Conservation (phyloP, 768 basidiomycete species). For the Mycena sanguinolenta region DNA sequence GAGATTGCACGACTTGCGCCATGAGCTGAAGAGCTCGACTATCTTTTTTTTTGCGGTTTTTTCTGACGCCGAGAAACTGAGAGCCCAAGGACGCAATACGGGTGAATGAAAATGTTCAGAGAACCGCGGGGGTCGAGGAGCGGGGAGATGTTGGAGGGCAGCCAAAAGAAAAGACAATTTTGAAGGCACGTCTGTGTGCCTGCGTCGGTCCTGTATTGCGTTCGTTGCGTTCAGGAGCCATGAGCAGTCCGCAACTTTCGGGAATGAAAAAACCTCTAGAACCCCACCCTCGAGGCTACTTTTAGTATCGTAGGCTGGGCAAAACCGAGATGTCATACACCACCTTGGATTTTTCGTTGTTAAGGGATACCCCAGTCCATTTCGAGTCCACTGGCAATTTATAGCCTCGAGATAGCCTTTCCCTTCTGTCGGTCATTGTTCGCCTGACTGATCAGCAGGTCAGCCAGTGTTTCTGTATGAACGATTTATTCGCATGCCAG, state of each 20-base stretch:
- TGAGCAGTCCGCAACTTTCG: slow-evolving; percentile 4
- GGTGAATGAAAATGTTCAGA: not conserved
- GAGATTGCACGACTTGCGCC: not conserved
- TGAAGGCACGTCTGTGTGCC: not conserved
- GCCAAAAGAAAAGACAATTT: not conserved
- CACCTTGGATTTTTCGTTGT: not conserved
- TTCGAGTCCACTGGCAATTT: not conserved
- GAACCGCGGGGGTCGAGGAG: too few species aligned
- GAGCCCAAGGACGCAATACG: too few species aligned
- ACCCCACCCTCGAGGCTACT: slow-evolving; percentile 4
- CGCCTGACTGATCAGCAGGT: not conserved
- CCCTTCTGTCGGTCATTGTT: not conserved
- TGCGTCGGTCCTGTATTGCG: slow-evolving; percentile 12
- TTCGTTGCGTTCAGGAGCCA: too few species aligned
- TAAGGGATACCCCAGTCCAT: not conserved
- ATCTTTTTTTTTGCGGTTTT: too few species aligned
- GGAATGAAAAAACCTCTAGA: slow-evolving; percentile 2
- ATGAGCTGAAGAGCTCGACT: not conserved
- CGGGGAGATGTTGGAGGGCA: too few species aligned
- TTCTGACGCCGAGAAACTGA: too few species aligned
- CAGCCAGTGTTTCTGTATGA: too few species aligned
- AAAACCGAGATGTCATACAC: not conserved
- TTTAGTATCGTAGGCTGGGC: not conserved
- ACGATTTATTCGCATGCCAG: not conserved
- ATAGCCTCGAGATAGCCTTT: not conserved